Evolutionary conservation across 805 yeast species (phyloP), one percentile per base, ranked within the genome.

Genomic region (Torulaspora quercuum): DNA sequence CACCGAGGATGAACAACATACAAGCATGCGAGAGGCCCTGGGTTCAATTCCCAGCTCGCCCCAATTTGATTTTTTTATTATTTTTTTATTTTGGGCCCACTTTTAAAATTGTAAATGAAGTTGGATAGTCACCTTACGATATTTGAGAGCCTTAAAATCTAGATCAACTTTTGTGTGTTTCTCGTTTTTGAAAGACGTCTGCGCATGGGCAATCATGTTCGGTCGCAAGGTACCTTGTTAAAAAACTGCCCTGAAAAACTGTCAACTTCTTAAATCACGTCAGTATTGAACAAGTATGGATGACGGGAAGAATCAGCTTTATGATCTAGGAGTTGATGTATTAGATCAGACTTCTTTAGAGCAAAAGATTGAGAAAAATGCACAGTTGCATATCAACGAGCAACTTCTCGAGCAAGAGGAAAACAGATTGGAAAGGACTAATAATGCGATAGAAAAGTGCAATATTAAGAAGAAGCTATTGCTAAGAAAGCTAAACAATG

Each of bases 271-370:
- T n/a, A n/a, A n/a, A n/a, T n/a, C n/a, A n/a, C n/a, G n/a, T n/a
- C n/a, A n/a, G n/a, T n/a, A n/a, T n/a, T n/a, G n/a, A n/a, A n/a
- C 7, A 21, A 13, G 7, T 6, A 42, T 42, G 43, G 35, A 39
- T 21, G 38, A 24, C 14, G 22, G 28, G 10, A 39, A 33, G 10
- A 19, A 25, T 7, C 27, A 26, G 8, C 29, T 42, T 3, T 39
- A 36, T 14, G 53, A 63, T 3, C 49, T 75, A 13, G 79, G 76
- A 1, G 78, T 84, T 18, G 68, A 68, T 50, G 65, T 86, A 3
- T 78, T 87, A 41, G 88, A 84, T 49, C 97, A 92, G 58, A 78
- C 75, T 35, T 78, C 80, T 6, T 61, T 90, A n/a, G 98, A 89
- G 52, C 64, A 75, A 30, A 67, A 74, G 39, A 80, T 90, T 21